Percentiles rank a stretch among this genome's conserved stretches.
These are phyloP conservation scores for Pyrus hybrid DNA, from an alignment of 331 rosid genomes.

Conservation along the genomic window DNA sequence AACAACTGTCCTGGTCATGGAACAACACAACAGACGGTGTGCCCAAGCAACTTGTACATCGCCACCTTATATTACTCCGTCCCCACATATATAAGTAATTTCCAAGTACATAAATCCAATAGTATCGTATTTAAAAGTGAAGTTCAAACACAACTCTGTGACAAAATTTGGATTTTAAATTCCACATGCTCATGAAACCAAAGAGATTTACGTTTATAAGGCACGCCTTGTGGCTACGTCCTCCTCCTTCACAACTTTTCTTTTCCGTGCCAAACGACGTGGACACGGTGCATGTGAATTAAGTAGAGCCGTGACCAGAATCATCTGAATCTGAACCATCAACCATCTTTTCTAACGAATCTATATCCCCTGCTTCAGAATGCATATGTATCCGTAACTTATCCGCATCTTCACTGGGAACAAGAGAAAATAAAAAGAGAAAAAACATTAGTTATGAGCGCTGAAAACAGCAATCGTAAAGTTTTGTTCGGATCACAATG, in stretches of 20 bases:
- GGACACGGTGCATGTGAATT: constrained; percentile 5
- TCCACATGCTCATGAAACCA: background rate
- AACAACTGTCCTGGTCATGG: too few species aligned
- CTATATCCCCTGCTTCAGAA: constrained; percentile 75
- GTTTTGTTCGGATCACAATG: background rate
- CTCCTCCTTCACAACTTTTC: background rate
- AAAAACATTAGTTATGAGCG: constrained; percentile 1
- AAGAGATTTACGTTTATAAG: background rate
- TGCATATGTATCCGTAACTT: constrained; percentile 62
- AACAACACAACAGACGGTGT: too few species aligned
- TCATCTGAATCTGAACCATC: constrained; percentile 60
- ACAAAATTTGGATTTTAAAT: background rate
- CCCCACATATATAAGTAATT: background rate
- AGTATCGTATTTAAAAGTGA: background rate
- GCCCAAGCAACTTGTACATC: background rate
- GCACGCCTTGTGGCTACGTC: background rate
- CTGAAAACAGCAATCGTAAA: background rate
- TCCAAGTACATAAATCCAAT: background rate
- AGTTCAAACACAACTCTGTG: background rate
- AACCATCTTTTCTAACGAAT: constrained; percentile 71
- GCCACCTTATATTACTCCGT: background rate
- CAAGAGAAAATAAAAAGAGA: constrained; percentile 2
- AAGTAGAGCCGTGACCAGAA: constrained; percentile 28
- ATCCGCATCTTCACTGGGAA: constrained; percentile 76
- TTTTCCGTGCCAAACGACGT: background rate